Conservation (phyloP, 2,329 filamentous ascomycete genomes). For the Fusarium sp. region DNA sequence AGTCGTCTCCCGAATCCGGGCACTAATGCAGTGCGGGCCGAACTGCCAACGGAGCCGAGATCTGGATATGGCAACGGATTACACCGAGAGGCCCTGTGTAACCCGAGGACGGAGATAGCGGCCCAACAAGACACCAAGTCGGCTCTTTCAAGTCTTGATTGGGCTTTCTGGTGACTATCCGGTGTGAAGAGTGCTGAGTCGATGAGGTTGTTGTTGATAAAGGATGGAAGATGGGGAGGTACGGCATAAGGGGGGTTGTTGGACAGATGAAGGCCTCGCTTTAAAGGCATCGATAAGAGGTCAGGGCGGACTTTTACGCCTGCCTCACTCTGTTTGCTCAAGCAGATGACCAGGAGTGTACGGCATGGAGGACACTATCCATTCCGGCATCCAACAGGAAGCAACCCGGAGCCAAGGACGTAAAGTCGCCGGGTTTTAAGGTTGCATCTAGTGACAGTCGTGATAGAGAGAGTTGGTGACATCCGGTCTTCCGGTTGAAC, state of each 20-base stretch:
- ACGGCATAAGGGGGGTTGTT: constrained; percentile 3
- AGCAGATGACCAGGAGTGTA: constrained; percentile 4
- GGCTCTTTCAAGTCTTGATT: constrained; percentile 23
- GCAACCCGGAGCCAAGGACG: constrained; percentile 24
- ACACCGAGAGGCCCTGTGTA: constrained; percentile 17
- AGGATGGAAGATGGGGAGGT: neutral
- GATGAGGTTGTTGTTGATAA: constrained; percentile 5
- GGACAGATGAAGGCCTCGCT: neutral
- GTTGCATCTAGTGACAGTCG: constrained; percentile 23
- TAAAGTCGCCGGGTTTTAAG: constrained; percentile 11
- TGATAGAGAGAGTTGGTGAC: constrained; percentile 4
- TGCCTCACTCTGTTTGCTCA: constrained; percentile 4
- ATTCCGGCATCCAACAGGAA: constrained; percentile 34
- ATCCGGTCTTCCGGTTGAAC: constrained; percentile 23
- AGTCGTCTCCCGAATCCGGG: constrained; percentile 14
- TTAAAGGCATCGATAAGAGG: neutral
- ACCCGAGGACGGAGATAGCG: constrained; percentile 10
- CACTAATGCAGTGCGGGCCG: constrained; percentile 40
- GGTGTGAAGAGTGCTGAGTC: constrained; percentile 1
- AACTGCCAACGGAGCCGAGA: constrained; percentile 28
- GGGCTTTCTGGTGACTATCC: constrained; percentile 10
- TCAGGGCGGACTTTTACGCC: constrained; percentile 1
- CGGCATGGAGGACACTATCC: constrained; percentile 1
- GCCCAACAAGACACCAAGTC: constrained; percentile 19
- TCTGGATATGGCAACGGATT: constrained; percentile 18